Evolutionary conservation across 176 grass and related monocot species (phyloP), one percentile per base, ranked within the genome.

Genomic region (Eremochloa ophiuroides): DNA sequence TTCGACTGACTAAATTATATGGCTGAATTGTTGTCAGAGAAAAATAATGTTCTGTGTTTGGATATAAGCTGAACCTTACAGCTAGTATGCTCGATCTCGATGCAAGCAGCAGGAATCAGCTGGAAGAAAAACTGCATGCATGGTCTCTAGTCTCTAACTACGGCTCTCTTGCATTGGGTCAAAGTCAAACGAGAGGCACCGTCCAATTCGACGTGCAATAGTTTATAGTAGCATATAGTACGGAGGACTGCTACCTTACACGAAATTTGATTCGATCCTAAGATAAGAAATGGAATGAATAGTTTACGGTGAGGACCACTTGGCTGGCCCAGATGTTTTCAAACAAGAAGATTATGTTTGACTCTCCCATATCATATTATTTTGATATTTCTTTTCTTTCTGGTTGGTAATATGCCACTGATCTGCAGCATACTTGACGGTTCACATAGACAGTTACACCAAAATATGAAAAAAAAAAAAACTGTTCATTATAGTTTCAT

Each of bases 171-270:
- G n/a, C n/a, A n/a, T n/a, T n/a, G 66, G 23, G 87, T 85, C 28
- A 73, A 85, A 77, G 78, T 89, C 83, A 85, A 66, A 71, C 44
- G 50, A 65, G n/a, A n/a, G 33, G 58, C 56, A 56, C 6, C 2
- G 77, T 46, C 71, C 65, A 69, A 66, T 48, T 72, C 8, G 17
- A 85, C 26, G 72, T 2, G 66, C 37, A 59, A 62, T 47, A 66
- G 16, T 77, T 76, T 77, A n/a, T n/a, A n/a, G n/a, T n/a, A n/a
- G n/a, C n/a, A n/a, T n/a, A n/a, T n/a, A n/a, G n/a, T n/a, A 1
- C 3, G 0, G 13, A 60, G 53, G 44, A 48, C 30, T 25, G 6
- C 56, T 28, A 63, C 58, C 53, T 64, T 78, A 12, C 16, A 28
- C 22, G 4, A 55, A 38, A 47, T 85, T 76, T 77, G 77, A 85